Base-by-base conservation (phyloP, 805 yeast species). In the Alloascoidea hylecoeti region DNA sequence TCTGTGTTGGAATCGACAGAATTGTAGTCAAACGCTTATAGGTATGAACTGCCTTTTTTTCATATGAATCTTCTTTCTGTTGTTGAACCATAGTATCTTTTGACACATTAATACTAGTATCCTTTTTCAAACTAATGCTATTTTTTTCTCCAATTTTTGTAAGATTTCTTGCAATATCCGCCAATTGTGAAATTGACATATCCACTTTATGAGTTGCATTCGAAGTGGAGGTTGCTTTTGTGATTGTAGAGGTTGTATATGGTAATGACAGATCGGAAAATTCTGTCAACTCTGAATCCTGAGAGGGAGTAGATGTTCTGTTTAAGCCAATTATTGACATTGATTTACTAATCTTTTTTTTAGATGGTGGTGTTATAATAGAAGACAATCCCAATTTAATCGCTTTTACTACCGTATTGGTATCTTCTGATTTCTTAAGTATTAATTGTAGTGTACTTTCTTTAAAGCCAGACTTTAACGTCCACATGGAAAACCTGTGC, bases 81-180 rank as follows among this genome's bases (percentile, higher is more conserved):
- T n/a, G n/a, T n/a, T n/a, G n/a, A n/a, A n/a, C n/a, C n/a, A n/a
- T n/a, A n/a, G n/a, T n/a, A n/a, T n/a, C n/a, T n/a, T n/a, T n/a
- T n/a, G n/a, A n/a, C n/a, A n/a, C n/a, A n/a, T n/a, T n/a, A n/a
- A n/a, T n/a, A n/a, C n/a, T n/a, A n/a, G n/a, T n/a, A n/a, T n/a
- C n/a, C n/a, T n/a, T n/a, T n/a, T n/a, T n/a, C n/a, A n/a, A n/a
- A n/a, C n/a, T n/a, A n/a, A n/a, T n/a, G n/a, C n/a, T n/a, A n/a
- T n/a, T n/a, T n/a, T n/a, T n/a, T n/a, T n/a, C n/a, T n/a, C n/a
- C n/a, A n/a, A n/a, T n/a, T n/a, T n/a, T n/a, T n/a, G n/a, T n/a
- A n/a, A n/a, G n/a, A n/a, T n/a, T n/a, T n/a, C n/a, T n/a, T 23
- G 30, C 30, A 23, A 23, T 23, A 23, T 23, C 30, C n/a, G 30